Evolutionary conservation across 1,139 yeast species (phyloP).

Genomic region (Geotrichum cucujoidarum): DNA sequence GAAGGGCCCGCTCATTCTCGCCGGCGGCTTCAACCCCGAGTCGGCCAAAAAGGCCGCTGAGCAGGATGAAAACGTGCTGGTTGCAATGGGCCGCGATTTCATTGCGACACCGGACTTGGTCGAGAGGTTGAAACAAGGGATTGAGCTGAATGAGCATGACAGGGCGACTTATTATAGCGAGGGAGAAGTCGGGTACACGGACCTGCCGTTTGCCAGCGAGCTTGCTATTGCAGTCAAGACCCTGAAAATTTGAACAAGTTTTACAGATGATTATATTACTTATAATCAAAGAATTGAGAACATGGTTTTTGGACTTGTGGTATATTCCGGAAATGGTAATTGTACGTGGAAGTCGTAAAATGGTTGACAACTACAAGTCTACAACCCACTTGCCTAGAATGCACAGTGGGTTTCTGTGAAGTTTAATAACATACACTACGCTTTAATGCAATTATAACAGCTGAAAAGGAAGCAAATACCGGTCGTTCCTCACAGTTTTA

Average conservation of each 20-base stretch:
- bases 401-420: no score
- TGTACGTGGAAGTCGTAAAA: no score
- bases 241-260: no score
- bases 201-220: conserved; percentile 14
- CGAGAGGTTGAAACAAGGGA: conserved; percentile 35
- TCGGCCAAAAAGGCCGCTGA: conserved; percentile 30
- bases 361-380: neutral
- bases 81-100: conserved; percentile 46
- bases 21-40: conserved; percentile 39
- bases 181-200: conserved; percentile 22
- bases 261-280: no score
- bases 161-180: conserved; percentile 39
- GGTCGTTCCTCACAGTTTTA: no score
- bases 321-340: neutral
- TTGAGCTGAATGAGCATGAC: conserved; percentile 39
- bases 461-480: no score
- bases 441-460: no score
- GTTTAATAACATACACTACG: no score
- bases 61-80: conserved; percentile 39
- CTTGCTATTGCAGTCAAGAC: no score
- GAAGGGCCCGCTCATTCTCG: conserved; percentile 40
- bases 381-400: neutral
- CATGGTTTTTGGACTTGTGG: neutral
- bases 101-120: conserved; percentile 53
- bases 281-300: neutral